Evolutionary conservation across 2,329 filamentous ascomycete genomes (phyloP).

Genomic region (Xylaria arbuscula): DNA sequence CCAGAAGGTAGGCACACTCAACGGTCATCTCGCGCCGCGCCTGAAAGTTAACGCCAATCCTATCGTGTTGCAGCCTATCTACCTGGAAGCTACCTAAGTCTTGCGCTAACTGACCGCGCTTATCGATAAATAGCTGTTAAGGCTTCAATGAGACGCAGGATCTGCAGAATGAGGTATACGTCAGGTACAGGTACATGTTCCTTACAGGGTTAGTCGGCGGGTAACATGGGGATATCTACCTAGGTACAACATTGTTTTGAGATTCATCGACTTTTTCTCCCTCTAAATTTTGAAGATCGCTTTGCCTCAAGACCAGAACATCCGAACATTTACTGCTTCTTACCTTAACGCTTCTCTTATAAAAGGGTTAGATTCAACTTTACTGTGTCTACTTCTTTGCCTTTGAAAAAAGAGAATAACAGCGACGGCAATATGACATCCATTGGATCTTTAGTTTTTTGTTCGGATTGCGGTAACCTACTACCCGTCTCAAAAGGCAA

Average conservation of each 20-base stretch:
- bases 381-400: background rate
- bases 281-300: background rate
- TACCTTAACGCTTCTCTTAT: background rate
- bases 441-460: conserved; percentile 92
- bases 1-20: background rate
- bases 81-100: background rate
- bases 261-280: conserved; percentile 20
- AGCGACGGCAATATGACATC: conserved; percentile 74
- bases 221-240: background rate
- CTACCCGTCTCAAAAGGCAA: conserved; percentile 83
- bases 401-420: background rate
- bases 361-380: background rate
- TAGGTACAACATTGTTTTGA: background rate
- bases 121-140: conserved; percentile 27
- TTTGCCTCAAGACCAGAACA: background rate
- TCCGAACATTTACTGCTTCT: conserved; percentile 2
- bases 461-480: conserved; percentile 90
- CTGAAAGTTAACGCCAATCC: conserved; percentile 29
- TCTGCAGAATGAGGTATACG: background rate
- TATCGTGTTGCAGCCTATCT: conserved; percentile 1
- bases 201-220: background rate
- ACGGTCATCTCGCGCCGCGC: conserved; percentile 28
- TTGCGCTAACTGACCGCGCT: background rate
- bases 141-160: background rate
- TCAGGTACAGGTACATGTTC: background rate